phyloP scores from a whole-genome alignment of 73 alveolate genomes.

The Paramecium sonneborni region DNA sequence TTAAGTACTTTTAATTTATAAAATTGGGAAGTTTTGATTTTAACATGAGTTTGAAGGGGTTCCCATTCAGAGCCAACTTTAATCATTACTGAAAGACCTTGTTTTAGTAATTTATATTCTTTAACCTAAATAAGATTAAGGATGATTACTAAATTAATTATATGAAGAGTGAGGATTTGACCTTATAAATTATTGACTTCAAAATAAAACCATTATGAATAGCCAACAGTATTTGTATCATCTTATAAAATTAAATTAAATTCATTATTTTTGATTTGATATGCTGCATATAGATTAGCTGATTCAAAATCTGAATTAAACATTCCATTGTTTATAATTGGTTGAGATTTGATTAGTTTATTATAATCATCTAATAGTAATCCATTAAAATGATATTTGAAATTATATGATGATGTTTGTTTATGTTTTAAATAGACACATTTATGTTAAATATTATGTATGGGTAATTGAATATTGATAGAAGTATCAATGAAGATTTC shows the following conservation, averaged over 20 bases:
- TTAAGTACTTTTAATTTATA: neutral
- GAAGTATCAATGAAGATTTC: neutral
- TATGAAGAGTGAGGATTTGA: slow-evolving; percentile 43
- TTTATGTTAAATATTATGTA: neutral
- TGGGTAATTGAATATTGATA: neutral
- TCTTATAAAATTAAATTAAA: slow-evolving; percentile 60
- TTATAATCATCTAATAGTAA: neutral
- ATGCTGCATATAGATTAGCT: slow-evolving; percentile 46
- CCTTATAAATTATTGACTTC: neutral
- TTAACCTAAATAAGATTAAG: neutral
- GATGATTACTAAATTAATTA: slow-evolving; percentile 60
- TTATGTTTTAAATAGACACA: neutral
- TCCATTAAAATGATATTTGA: neutral
- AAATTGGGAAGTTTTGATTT: neutral
- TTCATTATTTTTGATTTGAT: slow-evolving; percentile 30
- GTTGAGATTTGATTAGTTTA: neutral
- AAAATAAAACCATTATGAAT: slow-evolving; percentile 71
- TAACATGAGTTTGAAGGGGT: neutral
- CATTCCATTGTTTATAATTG: neutral
- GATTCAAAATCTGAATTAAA: slow-evolving; percentile 59
- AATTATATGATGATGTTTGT: neutral
- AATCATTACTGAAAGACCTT: neutral
- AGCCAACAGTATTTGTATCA: slow-evolving; percentile 68
- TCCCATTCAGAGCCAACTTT: neutral
- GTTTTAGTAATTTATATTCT: neutral